Base-by-base conservation (phyloP, 2,329 filamentous ascomycete species). In the Lasiodiplodia theobromae region DNA sequence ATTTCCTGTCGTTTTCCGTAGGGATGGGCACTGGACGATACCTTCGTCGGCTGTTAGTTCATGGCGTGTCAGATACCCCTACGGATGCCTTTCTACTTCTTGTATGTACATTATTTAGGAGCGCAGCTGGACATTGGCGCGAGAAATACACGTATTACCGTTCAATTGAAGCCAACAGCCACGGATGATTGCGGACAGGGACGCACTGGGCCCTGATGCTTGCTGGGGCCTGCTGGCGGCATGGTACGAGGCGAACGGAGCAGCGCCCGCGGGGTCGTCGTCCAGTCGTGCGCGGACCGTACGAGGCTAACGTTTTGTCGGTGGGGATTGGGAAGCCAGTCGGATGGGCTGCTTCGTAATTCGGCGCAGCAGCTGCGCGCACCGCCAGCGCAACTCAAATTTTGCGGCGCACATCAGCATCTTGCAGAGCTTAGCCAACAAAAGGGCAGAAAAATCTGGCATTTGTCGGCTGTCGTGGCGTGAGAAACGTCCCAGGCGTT, bases 401-500 rank as follows among this genome's bases (percentile, higher is more conserved):
- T 56, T 37, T 66, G 21, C 49, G 23, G 47, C 44, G 60, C 44
- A 37, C 44, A 64, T 52, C 60, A 64, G 31, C 31, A 31, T 52
- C 44, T 64, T 47, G 12, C 28, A 18, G 31, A 16, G 28, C 47
- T 18, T 37, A 52, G 60, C 60, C 44, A 38, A 52, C 47, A 6
- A 54, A 16, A n/a, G 40, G 44, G 2, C 38, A 54, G 49, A 56
- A 56, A 63, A 66, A 66, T 66, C 63, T 66, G 49, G 37, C 63
- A 44, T 52, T 66, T 56, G 63, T 66, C 63, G 63, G 63, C 52
- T 66, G 63, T 66, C 63, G 63, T 66, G 63, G 63, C 63, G 63
- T 66, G 63, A 66, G 63, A 56, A 66, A 66, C 63, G 52, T 28
- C 51, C 63, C 63, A 64, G 60, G 11, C 60, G 60, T 38, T 64